Base-by-base conservation (phyloP, 306 rosid genomes). In the Albizia julibrissin region DNA sequence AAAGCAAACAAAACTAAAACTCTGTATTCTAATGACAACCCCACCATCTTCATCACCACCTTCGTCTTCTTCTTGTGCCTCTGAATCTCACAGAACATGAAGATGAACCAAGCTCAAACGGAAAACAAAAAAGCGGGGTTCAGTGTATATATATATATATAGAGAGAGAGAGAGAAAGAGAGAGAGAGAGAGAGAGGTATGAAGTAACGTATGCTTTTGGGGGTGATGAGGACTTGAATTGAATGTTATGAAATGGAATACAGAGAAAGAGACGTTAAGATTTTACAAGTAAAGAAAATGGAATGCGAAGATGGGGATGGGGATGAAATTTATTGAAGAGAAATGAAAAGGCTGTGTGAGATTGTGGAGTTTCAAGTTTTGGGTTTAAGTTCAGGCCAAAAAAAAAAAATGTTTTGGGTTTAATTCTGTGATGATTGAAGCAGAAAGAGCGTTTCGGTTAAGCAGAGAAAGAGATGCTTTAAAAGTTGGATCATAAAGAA, bases 321-420 rank as follows among this genome's bases (percentile, higher is more conserved):
- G 33, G 76, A 70, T 85, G 24, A 52, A n/a, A 52, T 19, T 85
- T 80, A 72, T 33, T 79, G 14, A 75, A 77, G 86, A 67, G 83
- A 89, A 79, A 72, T 65, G 82, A 87, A 84, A 86, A 84, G 89
- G 75, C 81, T 78, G 69, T 18, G 27, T 4, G 54, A 10, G 50
- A 46, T 46, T 72, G 8, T 26, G 6, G 0, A n/a, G 58, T 8
- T 26, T 69, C 10, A 66, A 40, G 31, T 29, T 54, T 65, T 67
- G 14, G n/a, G 18, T 4, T 8, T 54, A 34, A 5, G 4, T 5
- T 34, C 39, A 34, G 39, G 39, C 39, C 39, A 34, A 34, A 34
- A 34, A 34, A 5, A 34, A 34, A 34, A 66, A 61, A n/a, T n/a
- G 22, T 27, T 54, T 65, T 67, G 10, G 21, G 33, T 3, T 7